Evolutionary conservation across 2,329 filamentous ascomycete genomes (phyloP).

Genomic region (Cadophora gregata): DNA sequence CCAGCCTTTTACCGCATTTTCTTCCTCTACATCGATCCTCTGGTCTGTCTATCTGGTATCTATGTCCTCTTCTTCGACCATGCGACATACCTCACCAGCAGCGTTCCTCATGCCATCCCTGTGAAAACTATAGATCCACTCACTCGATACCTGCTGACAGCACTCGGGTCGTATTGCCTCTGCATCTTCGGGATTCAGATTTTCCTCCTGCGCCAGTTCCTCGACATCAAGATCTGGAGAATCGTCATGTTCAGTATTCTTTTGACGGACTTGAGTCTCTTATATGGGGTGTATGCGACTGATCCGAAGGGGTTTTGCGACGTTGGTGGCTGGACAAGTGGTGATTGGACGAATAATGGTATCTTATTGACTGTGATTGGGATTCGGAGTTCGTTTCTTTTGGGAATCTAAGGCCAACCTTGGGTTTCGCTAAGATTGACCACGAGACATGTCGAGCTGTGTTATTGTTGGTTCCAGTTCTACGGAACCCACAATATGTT

Average conservation of each 20-base stretch:
- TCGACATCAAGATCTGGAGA: slow-evolving; percentile 25
- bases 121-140: slow-evolving; percentile 14
- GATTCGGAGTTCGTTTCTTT: slow-evolving; percentile 26
- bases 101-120: slow-evolving; percentile 13
- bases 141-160: slow-evolving; percentile 18
- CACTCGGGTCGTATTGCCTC: slow-evolving; percentile 27
- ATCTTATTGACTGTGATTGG: slow-evolving; percentile 24
- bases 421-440: background rate
- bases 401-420: slow-evolving; percentile 20
- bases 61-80: slow-evolving; percentile 28
- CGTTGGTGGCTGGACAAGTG: slow-evolving; percentile 19
- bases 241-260: slow-evolving; percentile 28
- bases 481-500: background rate
- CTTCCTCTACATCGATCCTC: slow-evolving; percentile 32
- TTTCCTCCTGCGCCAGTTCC: slow-evolving; percentile 25
- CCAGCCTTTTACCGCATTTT: slow-evolving; percentile 29
- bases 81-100: slow-evolving; percentile 21
- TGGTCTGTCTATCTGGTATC: slow-evolving; percentile 28
- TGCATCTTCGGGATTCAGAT: slow-evolving; percentile 29
- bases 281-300: slow-evolving; percentile 21
- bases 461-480: background rate
- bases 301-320: slow-evolving; percentile 20
- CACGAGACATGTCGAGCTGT: background rate
- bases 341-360: slow-evolving; percentile 32
- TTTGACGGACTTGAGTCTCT: slow-evolving; percentile 26